Conservation (phyloP, 73 alveolate genomes). For the Tetrahymena borealis region DNA sequence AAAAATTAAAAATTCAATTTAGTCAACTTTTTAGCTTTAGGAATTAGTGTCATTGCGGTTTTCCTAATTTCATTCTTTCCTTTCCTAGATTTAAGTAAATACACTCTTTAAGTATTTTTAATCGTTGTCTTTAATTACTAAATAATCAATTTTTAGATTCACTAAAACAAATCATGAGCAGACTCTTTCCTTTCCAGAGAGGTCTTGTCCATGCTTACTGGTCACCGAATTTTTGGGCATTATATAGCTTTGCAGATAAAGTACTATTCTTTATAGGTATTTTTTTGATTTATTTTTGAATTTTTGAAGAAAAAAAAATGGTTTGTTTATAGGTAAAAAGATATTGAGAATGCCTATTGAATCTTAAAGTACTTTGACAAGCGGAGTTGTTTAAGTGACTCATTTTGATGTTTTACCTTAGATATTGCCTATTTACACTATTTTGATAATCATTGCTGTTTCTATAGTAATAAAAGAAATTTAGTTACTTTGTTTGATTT, state of each 20-base stretch:
- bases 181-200: constrained; percentile 80
- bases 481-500: not conserved
- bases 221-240: constrained; percentile 89
- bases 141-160: constrained; percentile 66
- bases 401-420: constrained; percentile 61
- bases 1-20: not conserved
- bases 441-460: constrained; percentile 37
- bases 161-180: constrained; percentile 53
- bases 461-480: not conserved
- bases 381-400: constrained; percentile 60
- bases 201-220: constrained; percentile 86
- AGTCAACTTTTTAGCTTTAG: not conserved
- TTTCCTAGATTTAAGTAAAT: not conserved
- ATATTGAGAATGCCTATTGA: not conserved
- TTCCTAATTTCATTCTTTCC: not conserved
- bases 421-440: constrained; percentile 36
- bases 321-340: not conserved
- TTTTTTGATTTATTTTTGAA: not conserved
- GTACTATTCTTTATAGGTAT: not conserved
- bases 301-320: not conserved
- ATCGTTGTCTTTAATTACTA: constrained; percentile 35
- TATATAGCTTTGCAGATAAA: constrained; percentile 62
- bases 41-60: not conserved
- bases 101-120: constrained; percentile 38
- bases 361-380: constrained; percentile 42